Evolutionary conservation across 1,284 basidiomycete species (phyloP), one percentile per base, ranked within the genome.

Genomic region (Pascua guehoae): DNA sequence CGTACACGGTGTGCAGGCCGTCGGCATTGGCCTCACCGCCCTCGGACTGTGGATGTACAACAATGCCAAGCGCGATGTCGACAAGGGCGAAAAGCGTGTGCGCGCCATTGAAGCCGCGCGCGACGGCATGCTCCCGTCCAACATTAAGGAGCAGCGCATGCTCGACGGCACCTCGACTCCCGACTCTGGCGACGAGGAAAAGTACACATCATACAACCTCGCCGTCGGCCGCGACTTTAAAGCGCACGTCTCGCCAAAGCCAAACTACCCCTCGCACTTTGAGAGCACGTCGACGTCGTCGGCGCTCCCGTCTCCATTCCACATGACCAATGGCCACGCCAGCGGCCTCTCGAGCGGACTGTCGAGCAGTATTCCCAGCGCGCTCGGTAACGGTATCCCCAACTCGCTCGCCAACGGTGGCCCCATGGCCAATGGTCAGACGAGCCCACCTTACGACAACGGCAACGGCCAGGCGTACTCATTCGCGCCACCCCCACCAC

Each of bases 21-120:
- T 81, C 44, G 96, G 96, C 16, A 99, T 99, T 71, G 79, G 80
- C 24, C 78, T 97, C 76, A 97, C 96, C 0, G 97, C 93, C 67
- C 78, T 84, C 15, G 96, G 96, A 0, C 79, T 99, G 43, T 98
- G 88, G 81, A 86, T 98, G 86, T 99, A 99, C 80, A 97, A 98
- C 80, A 85, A 85, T 52, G 88, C 92, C 50, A 98, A 97, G 79
- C 79, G 83, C 38, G 91, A 95, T 66, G 89, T 97, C n/a, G 92
- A 91, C 71, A 84, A 84, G 70, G 93, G 93, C 41, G 93, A 97
- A 81, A 88, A 87, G 74, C 88, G 87, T 77, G 83, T 91, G 79
- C 81, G 87, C 53, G 81, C 88, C 59, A 86, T 92, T n/a, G 90
- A 93, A 71, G 50, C 56, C 16, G 44, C 49, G 38, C 80, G 85